phyloP scores from a whole-genome alignment of 106 monocot species.

The Vanilla planifolia region DNA sequence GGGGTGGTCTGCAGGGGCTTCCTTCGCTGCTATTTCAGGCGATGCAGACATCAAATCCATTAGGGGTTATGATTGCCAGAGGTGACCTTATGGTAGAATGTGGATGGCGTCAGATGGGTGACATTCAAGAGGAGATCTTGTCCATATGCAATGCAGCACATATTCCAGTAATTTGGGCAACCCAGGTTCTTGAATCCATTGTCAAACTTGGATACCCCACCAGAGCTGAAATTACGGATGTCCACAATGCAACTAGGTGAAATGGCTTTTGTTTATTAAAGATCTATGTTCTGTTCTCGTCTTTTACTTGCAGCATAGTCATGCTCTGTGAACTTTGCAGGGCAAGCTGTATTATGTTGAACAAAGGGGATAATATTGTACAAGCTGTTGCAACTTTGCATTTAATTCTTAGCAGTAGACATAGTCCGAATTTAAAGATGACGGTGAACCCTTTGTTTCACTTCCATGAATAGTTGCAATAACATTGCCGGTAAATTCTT shows the following conservation, averaged over 20 bases:
- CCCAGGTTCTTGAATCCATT: slow-evolving; percentile 41
- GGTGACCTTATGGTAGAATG: slow-evolving; percentile 43
- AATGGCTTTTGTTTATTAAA: background rate
- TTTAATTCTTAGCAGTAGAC: slow-evolving; percentile 14
- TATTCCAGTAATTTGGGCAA: slow-evolving; percentile 44
- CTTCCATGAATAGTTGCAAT: background rate
- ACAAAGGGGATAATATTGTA: slow-evolving; percentile 36
- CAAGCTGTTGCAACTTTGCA: slow-evolving; percentile 35
- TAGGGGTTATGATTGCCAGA: slow-evolving; percentile 47
- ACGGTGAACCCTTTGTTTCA: background rate
- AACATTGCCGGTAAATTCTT: background rate
- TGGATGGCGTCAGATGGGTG: slow-evolving; percentile 36
- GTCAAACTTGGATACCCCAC: slow-evolving; percentile 34
- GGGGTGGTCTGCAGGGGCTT: slow-evolving; percentile 27
- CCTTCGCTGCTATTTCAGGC: slow-evolving; percentile 32
- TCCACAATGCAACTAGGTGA: slow-evolving; percentile 29
- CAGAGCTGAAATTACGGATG: slow-evolving; percentile 44
- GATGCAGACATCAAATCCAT: slow-evolving; percentile 28
- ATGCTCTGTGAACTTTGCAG: slow-evolving; percentile 10
- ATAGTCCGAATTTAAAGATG: slow-evolving; percentile 12
- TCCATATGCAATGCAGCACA: slow-evolving; percentile 36
- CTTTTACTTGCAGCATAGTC: background rate
- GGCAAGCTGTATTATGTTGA: slow-evolving; percentile 37
- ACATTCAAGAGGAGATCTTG: slow-evolving; percentile 34
- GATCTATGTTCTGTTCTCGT: background rate